Base-by-base conservation (phyloP, 768 basidiomycete species). In the Phaeotremella skinneri region DNA sequence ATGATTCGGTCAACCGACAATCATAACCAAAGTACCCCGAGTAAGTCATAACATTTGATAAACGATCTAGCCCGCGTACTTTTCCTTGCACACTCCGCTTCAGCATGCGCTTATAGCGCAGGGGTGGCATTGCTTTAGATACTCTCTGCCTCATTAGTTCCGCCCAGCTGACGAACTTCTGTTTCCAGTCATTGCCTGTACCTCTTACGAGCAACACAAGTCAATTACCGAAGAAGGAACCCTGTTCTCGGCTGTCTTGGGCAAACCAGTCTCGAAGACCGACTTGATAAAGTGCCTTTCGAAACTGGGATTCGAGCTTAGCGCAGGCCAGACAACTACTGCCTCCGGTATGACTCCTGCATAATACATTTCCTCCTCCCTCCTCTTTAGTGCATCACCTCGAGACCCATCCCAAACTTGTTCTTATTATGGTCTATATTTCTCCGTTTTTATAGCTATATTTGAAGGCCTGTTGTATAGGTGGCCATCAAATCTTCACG, bases 1-100 rank as follows among this genome's bases (percentile, higher is more conserved):
- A 97, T 96, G 79, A 94, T 99, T 81, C 91, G 91, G 80, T 91
- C 87, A 67, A 97, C 93, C 17, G 91, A 90, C 76, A 91, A 90
- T 81, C 93, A 87, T 80, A 98, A 98, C 70, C 85, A 88, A 51
- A 86, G 83, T 67, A 93, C 91, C 11, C 94, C 94, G 0, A 97
- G 74, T 76, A 48, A 63, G 73, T 69, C 26, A 20, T 7, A 14
- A 43, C 45, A 2, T 41, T 43, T 14, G 13, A n/a, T n/a, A n/a
- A n/a, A n/a, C n/a, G n/a, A n/a, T n/a, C n/a, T n/a, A n/a, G n/a
- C n/a, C n/a, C 21, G 52, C 43, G 2, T 27, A 20, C 37, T 13
- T 41, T n/a, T n/a, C n/a, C n/a, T n/a, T n/a, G n/a, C n/a, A n/a
- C n/a, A n/a, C n/a, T n/a, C n/a, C n/a, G n/a, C n/a, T n/a, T n/a